These are phyloP conservation scores for Nakazawaea anatomiae DNA, from an alignment of 805 yeast species.

Conservation along the genomic window DNA sequence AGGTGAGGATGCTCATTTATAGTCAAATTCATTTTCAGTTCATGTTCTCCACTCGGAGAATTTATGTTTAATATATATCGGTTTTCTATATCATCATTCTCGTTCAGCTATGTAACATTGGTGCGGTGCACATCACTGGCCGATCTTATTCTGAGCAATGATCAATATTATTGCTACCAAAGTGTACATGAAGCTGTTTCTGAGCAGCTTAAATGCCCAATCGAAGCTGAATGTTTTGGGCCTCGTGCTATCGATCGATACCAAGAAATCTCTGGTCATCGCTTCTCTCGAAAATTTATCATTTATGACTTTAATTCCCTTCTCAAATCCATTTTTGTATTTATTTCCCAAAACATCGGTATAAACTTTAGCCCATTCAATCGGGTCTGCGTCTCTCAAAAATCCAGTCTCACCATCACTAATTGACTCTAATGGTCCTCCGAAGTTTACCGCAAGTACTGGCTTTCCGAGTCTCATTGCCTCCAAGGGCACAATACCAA, in stretches of 20 bases:
- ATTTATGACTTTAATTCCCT: constrained; percentile 31
- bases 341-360: constrained; percentile 28
- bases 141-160: neutral
- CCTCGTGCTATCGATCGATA: constrained; percentile 9
- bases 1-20: neutral
- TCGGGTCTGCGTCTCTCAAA: constrained; percentile 40
- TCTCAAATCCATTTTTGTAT: constrained; percentile 11
- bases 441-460: constrained; percentile 80
- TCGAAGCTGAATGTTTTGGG: constrained; percentile 8
- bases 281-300: constrained; percentile 38
- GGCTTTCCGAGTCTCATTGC: constrained; percentile 84
- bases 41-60: neutral
- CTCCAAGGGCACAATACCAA: constrained; percentile 96
- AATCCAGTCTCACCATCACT: constrained; percentile 59
- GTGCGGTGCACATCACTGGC: too few relatives aligned
- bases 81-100: too few relatives aligned
- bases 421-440: constrained; percentile 89
- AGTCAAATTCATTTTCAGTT: neutral
- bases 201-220: neutral
- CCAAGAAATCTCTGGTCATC: constrained; percentile 29
- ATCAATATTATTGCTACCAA: neutral
- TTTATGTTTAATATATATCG: neutral
- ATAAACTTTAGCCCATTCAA: constrained; percentile 51
- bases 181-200: neutral
- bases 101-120: too few relatives aligned